Conservation (phyloP, 2,329 filamentous ascomycete genomes). For the Beauveria rudraprayagi region DNA sequence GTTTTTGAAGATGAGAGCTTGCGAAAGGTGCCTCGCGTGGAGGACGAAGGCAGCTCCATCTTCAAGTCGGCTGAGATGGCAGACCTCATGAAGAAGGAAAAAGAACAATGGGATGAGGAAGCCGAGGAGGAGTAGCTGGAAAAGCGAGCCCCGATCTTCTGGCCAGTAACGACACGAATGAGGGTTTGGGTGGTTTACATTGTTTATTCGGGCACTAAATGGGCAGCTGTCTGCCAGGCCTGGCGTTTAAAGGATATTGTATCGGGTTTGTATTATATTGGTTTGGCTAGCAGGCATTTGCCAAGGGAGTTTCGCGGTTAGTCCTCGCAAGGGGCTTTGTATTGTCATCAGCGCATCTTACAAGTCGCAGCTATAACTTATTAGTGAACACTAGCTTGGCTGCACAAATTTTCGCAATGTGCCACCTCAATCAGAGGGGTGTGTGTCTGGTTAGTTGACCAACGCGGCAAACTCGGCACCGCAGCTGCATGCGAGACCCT, state of each 20-base stretch:
- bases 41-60: conserved; percentile 59
- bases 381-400: background rate
- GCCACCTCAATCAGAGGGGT: background rate
- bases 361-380: background rate
- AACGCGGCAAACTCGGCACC: background rate
- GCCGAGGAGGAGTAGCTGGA: conserved; percentile 54
- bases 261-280: background rate
- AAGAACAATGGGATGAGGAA: conserved; percentile 75
- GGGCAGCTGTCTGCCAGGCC: background rate
- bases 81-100: conserved; percentile 64
- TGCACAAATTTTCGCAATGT: background rate
- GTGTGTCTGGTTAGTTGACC: background rate
- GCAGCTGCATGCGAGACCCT: background rate
- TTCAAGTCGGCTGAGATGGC: conserved; percentile 69
- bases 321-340: background rate
- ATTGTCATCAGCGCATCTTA: background rate
- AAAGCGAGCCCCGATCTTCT: too few relatives aligned
- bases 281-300: background rate
- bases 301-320: background rate
- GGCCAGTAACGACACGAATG: background rate
- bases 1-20: conserved; percentile 81
- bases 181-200: background rate
- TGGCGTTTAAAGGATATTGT: conserved; percentile 2
- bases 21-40: conserved; percentile 57
- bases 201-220: background rate